These are phyloP conservation scores for Crithidia acanthocephali DNA, from an alignment of 208 protist species.

Conservation along the genomic window DNA sequence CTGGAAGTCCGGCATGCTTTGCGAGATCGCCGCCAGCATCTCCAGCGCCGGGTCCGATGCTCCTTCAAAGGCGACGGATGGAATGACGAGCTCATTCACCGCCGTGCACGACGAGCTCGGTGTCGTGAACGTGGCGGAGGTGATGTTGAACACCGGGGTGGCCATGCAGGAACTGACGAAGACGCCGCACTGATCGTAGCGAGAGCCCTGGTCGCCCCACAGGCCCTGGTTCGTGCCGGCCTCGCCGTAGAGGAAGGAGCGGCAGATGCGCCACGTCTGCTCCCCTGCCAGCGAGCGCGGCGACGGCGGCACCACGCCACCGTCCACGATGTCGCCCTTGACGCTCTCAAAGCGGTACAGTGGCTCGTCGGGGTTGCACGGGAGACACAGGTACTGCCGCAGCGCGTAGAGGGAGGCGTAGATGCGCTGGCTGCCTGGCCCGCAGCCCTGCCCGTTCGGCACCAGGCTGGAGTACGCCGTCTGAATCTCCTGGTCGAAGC, in stretches of 20 bases:
- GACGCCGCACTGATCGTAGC: slow-evolving; percentile 50
- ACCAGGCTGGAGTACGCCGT: slow-evolving; percentile 38
- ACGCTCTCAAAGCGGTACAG: slow-evolving; percentile 52
- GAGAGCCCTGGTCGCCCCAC: slow-evolving; percentile 40
- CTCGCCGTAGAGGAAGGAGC: slow-evolving; percentile 55
- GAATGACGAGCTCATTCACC: slow-evolving; percentile 41
- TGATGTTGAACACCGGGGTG: slow-evolving; percentile 43
- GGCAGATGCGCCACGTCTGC: slow-evolving; percentile 60
- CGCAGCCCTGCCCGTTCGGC: slow-evolving; percentile 42
- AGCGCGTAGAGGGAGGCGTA: slow-evolving; percentile 47
- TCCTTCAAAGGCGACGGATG: slow-evolving; percentile 34
- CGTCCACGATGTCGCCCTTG: slow-evolving; percentile 46
- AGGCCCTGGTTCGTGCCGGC: slow-evolving; percentile 25
- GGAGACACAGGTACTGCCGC: slow-evolving; percentile 50
- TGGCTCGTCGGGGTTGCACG: slow-evolving; percentile 52
- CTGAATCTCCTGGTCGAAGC: slow-evolving; percentile 44
- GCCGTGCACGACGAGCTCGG: slow-evolving; percentile 24
- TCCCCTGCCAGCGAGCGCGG: slow-evolving; percentile 31
- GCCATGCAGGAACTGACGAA: slow-evolving; percentile 38
- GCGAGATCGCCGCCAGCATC: slow-evolving; percentile 35
- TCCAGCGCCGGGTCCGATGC: slow-evolving; percentile 31
- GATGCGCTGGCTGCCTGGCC: slow-evolving; percentile 37
- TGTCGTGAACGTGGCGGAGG: slow-evolving; percentile 14
- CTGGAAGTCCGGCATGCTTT: slow-evolving; percentile 52
- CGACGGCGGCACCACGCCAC: slow-evolving; percentile 43